Conservation (phyloP, 1,284 basidiomycete species). For the Tilletia caries region DNA sequence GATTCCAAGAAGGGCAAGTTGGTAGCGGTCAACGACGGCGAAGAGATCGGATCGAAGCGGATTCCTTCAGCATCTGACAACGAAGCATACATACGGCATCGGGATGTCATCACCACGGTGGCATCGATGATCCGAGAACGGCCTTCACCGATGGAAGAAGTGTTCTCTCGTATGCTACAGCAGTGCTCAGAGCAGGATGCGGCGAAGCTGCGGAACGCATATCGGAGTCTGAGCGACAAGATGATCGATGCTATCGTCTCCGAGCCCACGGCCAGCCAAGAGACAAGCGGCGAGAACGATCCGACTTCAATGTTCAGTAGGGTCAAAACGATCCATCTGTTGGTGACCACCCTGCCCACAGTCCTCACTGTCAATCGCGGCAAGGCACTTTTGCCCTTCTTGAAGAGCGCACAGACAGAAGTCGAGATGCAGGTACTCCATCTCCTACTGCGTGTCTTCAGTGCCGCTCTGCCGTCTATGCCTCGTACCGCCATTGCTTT, state of each 20-base stretch:
- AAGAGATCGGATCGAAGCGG: not conserved
- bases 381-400: constrained; percentile 75
- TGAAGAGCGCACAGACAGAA: constrained; percentile 75
- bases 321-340: constrained; percentile 76
- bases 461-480: constrained; percentile 77
- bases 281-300: constrained; percentile 61
- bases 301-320: constrained; percentile 25
- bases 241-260: constrained; percentile 84
- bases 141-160: constrained; percentile 76
- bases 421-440: constrained; percentile 63
- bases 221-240: constrained; percentile 73
- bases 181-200: constrained; percentile 32
- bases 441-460: constrained; percentile 70
- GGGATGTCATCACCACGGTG: constrained; percentile 73
- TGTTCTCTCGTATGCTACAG: constrained; percentile 63
- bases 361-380: constrained; percentile 77
- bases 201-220: constrained; percentile 62
- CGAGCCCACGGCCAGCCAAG: constrained; percentile 55
- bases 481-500: constrained; percentile 62
- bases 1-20: constrained; percentile 14
- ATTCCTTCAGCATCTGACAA: not conserved
- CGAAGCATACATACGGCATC: not conserved
- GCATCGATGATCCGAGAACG: constrained; percentile 75
- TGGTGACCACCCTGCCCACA: constrained; percentile 73
- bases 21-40: not conserved